phyloP scores from a whole-genome alignment of 1,139 yeast species.

The Wickerhamomyces sp. region DNA sequence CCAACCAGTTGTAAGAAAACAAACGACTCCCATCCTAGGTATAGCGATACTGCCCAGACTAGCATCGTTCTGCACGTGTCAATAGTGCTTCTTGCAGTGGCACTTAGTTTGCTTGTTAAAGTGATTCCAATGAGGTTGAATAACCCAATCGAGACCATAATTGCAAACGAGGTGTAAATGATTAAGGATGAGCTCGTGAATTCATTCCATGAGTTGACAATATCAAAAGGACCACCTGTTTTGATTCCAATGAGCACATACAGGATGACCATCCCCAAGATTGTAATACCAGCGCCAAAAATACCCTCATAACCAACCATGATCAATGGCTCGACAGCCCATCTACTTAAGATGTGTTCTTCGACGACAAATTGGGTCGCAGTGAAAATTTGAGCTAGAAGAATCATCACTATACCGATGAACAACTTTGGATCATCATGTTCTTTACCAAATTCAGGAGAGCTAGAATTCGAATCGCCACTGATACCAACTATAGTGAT shows the following conservation, averaged over 20 bases:
- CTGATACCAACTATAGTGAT: constrained; percentile 71
- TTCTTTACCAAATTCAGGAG: constrained; percentile 5
- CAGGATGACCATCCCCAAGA: constrained; percentile 39
- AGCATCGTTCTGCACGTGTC: constrained; percentile 74
- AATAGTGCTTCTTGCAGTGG: constrained; percentile 75
- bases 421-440: constrained; percentile 24
- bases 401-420: constrained; percentile 54
- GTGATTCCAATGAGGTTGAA: constrained; percentile 76
- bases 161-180: constrained; percentile 49
- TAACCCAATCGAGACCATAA: constrained; percentile 67
- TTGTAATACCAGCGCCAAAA: constrained; percentile 51
- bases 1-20: constrained; percentile 58
- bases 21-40: constrained; percentile 77
- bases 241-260: constrained; percentile 38
- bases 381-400: constrained; percentile 60
- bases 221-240: constrained; percentile 50
- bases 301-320: constrained; percentile 75
- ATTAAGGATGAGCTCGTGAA: constrained; percentile 40
- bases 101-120: constrained; percentile 60
- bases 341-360: constrained; percentile 56
- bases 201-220: constrained; percentile 46
- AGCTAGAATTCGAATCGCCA: constrained; percentile 36
- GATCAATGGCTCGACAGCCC: constrained; percentile 55
- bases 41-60: constrained; percentile 72
- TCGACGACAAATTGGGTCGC: constrained; percentile 79